Evolutionary conservation across 1,139 yeast genomes (phyloP).

Genomic region (Meyerozyma guilliermondii): DNA sequence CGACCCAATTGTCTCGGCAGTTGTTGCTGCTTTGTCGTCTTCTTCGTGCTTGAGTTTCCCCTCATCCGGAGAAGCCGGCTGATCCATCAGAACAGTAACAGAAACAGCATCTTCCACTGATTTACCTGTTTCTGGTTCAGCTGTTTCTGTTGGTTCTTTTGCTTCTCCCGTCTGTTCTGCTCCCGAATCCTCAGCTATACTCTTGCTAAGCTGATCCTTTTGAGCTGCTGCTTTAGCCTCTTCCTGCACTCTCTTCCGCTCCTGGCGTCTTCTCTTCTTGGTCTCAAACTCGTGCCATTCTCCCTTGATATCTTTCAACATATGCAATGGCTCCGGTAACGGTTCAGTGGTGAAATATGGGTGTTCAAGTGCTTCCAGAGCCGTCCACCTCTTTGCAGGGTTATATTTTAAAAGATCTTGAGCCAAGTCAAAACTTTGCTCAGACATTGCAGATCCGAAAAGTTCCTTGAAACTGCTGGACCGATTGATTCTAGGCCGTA

Average conservation of each 20-base stretch:
- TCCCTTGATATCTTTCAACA: constrained; percentile 55
- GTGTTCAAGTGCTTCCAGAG: constrained; percentile 58
- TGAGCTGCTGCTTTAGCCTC: constrained; percentile 13
- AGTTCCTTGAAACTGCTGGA: constrained; percentile 43
- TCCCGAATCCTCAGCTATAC: background rate
- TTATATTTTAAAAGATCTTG: constrained; percentile 56
- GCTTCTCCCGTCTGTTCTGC: background rate
- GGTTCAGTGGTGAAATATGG: constrained; percentile 72
- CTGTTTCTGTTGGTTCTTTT: background rate
- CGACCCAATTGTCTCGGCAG: background rate
- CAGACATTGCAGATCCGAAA: constrained; percentile 44
- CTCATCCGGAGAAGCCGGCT: background rate
- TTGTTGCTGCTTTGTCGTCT: background rate
- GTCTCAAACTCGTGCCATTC: constrained; percentile 99
- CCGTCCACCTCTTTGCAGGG: constrained; percentile 61
- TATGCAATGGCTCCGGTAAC: constrained; percentile 40
- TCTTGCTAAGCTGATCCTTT: background rate
- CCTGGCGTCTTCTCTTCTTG: constrained; percentile 69
- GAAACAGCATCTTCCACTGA: background rate
- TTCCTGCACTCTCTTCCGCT: constrained; percentile 41
- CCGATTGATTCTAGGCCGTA: constrained; percentile 54
- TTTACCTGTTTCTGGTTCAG: background rate
- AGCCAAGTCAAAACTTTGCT: constrained; percentile 63
- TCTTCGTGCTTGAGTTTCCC: background rate
- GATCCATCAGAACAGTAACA: background rate